These are phyloP conservation scores for Kokia cookei DNA, from an alignment of 441 rosid genomes.

Conservation along the genomic window DNA sequence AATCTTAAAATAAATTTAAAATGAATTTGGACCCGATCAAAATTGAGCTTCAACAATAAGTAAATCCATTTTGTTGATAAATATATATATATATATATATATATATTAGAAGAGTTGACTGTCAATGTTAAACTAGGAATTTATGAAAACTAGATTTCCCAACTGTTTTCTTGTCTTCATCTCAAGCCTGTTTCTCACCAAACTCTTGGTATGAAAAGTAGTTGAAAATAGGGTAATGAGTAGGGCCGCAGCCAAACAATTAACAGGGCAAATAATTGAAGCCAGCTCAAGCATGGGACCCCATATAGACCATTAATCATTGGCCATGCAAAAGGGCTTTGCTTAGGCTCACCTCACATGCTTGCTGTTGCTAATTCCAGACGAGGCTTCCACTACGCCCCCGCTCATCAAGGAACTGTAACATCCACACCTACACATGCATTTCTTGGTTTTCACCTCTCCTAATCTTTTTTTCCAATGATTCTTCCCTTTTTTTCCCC, in stretches of 20 bases:
- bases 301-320: not conserved
- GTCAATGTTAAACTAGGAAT: too few species aligned
- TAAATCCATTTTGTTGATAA: too few species aligned
- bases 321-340: not conserved
- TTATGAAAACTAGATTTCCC: not conserved
- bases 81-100: too few species aligned
- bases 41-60: too few species aligned
- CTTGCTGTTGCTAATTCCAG: too few species aligned
- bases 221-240: not conserved
- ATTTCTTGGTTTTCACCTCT: slow-evolving; percentile 5
- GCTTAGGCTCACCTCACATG: not conserved
- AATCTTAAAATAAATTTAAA: too few species aligned
- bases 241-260: not conserved
- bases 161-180: not conserved
- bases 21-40: too few species aligned
- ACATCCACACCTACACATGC: not conserved
- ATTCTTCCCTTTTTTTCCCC: not conserved
- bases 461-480: not conserved
- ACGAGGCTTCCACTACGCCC: not conserved
- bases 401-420: slow-evolving; percentile 14
- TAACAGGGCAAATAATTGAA: not conserved
- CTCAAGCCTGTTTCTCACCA: not conserved
- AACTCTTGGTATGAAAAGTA: not conserved
- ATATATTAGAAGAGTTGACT: too few species aligned
- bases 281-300: slow-evolving; percentile 1